Conservation (phyloP, 345 rosid species). For the Sonneratia caseolaris region DNA sequence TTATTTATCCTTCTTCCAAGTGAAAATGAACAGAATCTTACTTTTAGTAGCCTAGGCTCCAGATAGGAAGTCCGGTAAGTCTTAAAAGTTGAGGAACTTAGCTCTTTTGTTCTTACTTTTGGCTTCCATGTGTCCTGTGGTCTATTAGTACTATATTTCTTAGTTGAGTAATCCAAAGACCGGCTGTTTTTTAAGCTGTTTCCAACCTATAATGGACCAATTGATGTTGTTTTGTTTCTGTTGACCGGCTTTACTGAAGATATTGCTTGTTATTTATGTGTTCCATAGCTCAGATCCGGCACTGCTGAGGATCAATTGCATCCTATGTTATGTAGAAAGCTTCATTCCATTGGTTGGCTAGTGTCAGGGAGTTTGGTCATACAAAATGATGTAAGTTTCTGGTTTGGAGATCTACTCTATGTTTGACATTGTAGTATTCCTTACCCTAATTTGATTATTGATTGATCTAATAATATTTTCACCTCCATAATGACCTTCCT, state of each 20-base stretch:
- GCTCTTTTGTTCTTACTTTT: no score
- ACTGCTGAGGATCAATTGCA: slow-evolving; percentile 87
- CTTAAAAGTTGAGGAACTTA: not conserved
- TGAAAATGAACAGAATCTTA: not conserved
- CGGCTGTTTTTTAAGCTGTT: not conserved
- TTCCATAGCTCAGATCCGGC: slow-evolving; percentile 99
- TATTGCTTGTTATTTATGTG: slow-evolving; percentile 31
- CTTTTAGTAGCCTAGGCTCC: not conserved
- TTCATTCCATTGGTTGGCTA: slow-evolving; percentile 73
- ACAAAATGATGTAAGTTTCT: slow-evolving; percentile 66
- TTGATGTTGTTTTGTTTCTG: not conserved
- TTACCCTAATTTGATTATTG: no score
- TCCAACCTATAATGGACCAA: not conserved
- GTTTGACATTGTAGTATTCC: not conserved
- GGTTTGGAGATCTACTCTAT: not conserved
- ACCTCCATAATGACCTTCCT: slow-evolving; percentile 16
- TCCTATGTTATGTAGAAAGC: slow-evolving; percentile 56
- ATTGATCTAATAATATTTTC: not conserved
- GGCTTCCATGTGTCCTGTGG: no score
- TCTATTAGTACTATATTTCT: no score
- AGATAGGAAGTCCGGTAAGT: not conserved
- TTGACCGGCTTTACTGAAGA: slow-evolving; percentile 22
- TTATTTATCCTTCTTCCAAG: not conserved
- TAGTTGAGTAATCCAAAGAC: not conserved
- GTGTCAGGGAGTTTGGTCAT: slow-evolving; percentile 50